Conservation (phyloP, 192 early-diverging fungal species). For the Umbelopsis ramanniana region DNA sequence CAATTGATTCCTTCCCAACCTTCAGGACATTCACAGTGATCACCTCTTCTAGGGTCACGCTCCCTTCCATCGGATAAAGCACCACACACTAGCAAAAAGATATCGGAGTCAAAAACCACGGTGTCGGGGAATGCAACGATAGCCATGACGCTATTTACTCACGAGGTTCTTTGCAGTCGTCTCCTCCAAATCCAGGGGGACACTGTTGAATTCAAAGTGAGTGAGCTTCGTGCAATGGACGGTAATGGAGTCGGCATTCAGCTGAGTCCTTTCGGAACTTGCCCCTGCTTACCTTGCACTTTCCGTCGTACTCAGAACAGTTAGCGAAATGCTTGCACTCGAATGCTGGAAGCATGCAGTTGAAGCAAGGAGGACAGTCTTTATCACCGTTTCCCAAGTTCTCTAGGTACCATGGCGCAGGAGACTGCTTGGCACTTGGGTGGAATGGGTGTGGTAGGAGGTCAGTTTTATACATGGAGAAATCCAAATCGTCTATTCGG, state of each 20-base stretch:
- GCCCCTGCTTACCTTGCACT: constrained; percentile 47
- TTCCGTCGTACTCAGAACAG: constrained; percentile 75
- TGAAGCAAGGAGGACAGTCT: constrained; percentile 83
- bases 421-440: constrained; percentile 15
- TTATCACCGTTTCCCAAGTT: constrained; percentile 12
- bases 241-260: not conserved
- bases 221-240: not conserved
- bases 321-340: constrained; percentile 75
- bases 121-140: not conserved
- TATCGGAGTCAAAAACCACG: not conserved
- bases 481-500: not conserved
- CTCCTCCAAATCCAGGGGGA: constrained; percentile 79
- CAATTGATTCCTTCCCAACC: constrained; percentile 96
- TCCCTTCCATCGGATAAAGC: constrained; percentile 68
- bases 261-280: not conserved
- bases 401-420: constrained; percentile 8
- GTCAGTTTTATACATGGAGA: constrained; percentile 14
- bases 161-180: constrained; percentile 76
- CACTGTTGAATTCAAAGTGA: constrained; percentile 42
- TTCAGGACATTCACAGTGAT: constrained; percentile 75
- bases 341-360: constrained; percentile 78
- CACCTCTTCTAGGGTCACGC: constrained; percentile 55
- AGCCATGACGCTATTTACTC: constrained; percentile 26
- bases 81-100: constrained; percentile 63
- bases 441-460: constrained; percentile 18